phyloP scores from a whole-genome alignment of 768 basidiomycete genomes.

The Tylopilus balloui region DNA sequence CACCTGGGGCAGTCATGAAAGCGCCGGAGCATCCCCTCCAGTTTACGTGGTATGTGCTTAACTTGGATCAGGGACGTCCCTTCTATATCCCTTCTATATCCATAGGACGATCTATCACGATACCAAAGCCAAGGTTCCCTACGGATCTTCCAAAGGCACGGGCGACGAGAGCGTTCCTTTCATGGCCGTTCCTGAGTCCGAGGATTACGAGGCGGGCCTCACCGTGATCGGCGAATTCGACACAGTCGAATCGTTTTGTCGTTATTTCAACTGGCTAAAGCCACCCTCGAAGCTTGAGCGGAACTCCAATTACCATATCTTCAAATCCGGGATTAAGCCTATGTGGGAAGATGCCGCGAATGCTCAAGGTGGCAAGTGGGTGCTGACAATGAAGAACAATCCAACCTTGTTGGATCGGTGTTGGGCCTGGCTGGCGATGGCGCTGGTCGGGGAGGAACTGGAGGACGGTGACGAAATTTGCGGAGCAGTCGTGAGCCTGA shows the following conservation, averaged over 20 bases:
- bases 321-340: constrained; percentile 90
- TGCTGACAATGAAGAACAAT: constrained; percentile 86
- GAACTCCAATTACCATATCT: constrained; percentile 92
- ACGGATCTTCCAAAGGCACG: constrained; percentile 6
- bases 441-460: constrained; percentile 67
- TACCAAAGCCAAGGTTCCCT: constrained; percentile 66
- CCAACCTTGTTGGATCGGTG: constrained; percentile 75
- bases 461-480: constrained; percentile 72
- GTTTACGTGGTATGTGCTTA: constrained; percentile 60
- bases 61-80: background rate
- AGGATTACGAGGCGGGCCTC: constrained; percentile 80
- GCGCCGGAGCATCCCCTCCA: constrained; percentile 80
- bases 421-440: constrained; percentile 91
- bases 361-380: constrained; percentile 92
- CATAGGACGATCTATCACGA: constrained; percentile 88
- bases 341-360: constrained; percentile 98
- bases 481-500: constrained; percentile 81
- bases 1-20: constrained; percentile 65
- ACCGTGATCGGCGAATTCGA: constrained; percentile 85
- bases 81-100: background rate
- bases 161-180: constrained; percentile 30
- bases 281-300: constrained; percentile 84
- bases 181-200: constrained; percentile 54
- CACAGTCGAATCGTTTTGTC: constrained; percentile 87
- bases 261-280: constrained; percentile 93